Evolutionary conservation across 2,329 filamentous ascomycete species (phyloP).

Genomic region (Thyridium curvatum): DNA sequence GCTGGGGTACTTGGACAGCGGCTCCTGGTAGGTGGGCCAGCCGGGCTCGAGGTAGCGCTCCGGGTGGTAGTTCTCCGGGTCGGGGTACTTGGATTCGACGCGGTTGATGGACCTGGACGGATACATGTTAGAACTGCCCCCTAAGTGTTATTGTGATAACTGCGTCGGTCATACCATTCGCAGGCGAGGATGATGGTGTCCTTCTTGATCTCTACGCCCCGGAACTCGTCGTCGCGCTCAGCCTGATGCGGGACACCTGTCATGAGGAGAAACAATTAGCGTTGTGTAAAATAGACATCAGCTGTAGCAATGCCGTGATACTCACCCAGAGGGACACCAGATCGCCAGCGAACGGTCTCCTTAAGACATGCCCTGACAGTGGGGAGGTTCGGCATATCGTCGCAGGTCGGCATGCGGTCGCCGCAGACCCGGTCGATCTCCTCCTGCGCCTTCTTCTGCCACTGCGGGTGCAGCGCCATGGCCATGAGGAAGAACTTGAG

Average conservation of each 20-base stretch:
- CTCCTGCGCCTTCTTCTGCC: constrained; percentile 45
- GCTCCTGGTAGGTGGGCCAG: constrained; percentile 60
- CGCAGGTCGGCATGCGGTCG: constrained; percentile 42
- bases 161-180: constrained; percentile 34
- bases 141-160: too few relatives aligned
- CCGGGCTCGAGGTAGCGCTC: constrained; percentile 56
- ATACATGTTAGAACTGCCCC: not conserved
- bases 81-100: constrained; percentile 52
- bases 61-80: constrained; percentile 56
- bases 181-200: constrained; percentile 42
- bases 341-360: constrained; percentile 53
- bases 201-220: constrained; percentile 40
- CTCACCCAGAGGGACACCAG: constrained; percentile 44
- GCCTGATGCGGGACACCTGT: constrained; percentile 42
- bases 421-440: constrained; percentile 52
- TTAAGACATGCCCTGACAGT: constrained; percentile 49
- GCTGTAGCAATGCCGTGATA: constrained; percentile 1
- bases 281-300: too few relatives aligned
- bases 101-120: constrained; percentile 46
- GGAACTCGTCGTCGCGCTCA: constrained; percentile 37
- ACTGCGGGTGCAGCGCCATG: constrained; percentile 45
- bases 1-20: constrained; percentile 56
- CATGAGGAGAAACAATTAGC: too few relatives aligned
- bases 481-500: constrained; percentile 46
- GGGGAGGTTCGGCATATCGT: constrained; percentile 43